Evolutionary conservation across 805 yeast species (phyloP).

Genomic region (Candida vartiovaarae): DNA sequence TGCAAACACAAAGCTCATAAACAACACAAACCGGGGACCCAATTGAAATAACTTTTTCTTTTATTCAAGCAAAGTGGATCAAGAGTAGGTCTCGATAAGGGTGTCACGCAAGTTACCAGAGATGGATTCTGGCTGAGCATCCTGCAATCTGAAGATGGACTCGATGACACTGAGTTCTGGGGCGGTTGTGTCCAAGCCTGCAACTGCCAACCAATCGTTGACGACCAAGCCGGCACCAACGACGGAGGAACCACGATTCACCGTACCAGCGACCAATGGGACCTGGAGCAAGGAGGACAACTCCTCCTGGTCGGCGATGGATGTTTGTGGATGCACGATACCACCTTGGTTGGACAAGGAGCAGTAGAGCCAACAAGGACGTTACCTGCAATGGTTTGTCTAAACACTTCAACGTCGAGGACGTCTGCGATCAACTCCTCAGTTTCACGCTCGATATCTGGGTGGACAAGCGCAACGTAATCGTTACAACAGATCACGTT

Average conservation of each 20-base stretch:
- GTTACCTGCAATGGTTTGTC: slow-evolving; percentile 98
- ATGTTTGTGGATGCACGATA: slow-evolving; percentile 94
- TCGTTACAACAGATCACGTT: slow-evolving; percentile 98
- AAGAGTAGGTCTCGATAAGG: slow-evolving; percentile 85
- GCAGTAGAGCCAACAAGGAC: slow-evolving; percentile 95
- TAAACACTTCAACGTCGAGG: slow-evolving; percentile 96
- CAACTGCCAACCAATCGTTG: slow-evolving; percentile 95
- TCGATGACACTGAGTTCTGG: slow-evolving; percentile 96
- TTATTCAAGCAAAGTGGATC: background rate
- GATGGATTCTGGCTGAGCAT: slow-evolving; percentile 82
- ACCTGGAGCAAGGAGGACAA: slow-evolving; percentile 91
- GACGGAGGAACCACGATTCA: slow-evolving; percentile 94
- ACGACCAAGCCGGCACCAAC: slow-evolving; percentile 99
- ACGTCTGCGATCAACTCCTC: slow-evolving; percentile 98
- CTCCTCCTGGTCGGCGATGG: slow-evolving; percentile 97
- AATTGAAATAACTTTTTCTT: background rate
- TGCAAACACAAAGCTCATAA: slow-evolving; percentile 5
- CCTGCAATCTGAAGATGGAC: slow-evolving; percentile 90
- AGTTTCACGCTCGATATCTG: slow-evolving; percentile 98
- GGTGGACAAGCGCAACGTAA: slow-evolving; percentile 97
- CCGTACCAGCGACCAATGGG: slow-evolving; percentile 97
- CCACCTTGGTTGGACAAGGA: slow-evolving; percentile 96
- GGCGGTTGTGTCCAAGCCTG: slow-evolving; percentile 97
- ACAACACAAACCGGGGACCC: background rate
- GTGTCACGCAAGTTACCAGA: slow-evolving; percentile 85